Evolutionary conservation across 805 yeast genomes (phyloP), one percentile per base, ranked within the genome.

Genomic region (Lachancea kluyveri): DNA sequence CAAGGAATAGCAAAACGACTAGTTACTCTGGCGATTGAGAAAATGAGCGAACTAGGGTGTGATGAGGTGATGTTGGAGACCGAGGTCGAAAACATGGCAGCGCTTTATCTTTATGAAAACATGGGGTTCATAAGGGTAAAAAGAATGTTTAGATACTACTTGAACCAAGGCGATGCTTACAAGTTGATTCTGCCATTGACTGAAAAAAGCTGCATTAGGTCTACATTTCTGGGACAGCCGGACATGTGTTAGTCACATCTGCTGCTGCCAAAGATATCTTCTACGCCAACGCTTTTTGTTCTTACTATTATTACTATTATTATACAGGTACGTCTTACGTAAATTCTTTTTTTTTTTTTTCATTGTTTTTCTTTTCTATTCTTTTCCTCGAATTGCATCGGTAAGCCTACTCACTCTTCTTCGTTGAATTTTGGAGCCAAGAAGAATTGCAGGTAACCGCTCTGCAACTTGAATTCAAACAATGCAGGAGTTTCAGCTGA

Each of bases 341-440:
- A 9, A 13, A 11, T 12, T 20, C n/a, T 11, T 18, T 8, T n/a
- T n/a, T n/a, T n/a, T n/a, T n/a, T n/a, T n/a, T n/a, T n/a, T n/a
- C n/a, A n/a, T n/a, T n/a, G n/a, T n/a, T n/a, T n/a, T n/a, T n/a
- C 5, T 26, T 27, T 8, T 27, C 9, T 4, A n/a, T 23, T 23
- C 12, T n/a, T n/a, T n/a, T n/a, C n/a, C n/a, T n/a, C n/a, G n/a
- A n/a, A n/a, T n/a, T n/a, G 15, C 31, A 11, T 18, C 19, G 17
- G 7, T 19, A 28, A 17, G 11, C 8, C 14, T 13, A 21, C 20
- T 54, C 65, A 75, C 44, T 83, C 92, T 43, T 84, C 95, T 43
- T 88, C 97, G 45, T 83, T 95, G 58, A 92, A 86, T 72, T 92
- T 90, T 39, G 98, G 98, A 48, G 98, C 98, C 60, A 92, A 73